These are phyloP conservation scores for Powellomyces hirtus DNA, from an alignment of 192 early-diverging fungal genomes.

Conservation along the genomic window DNA sequence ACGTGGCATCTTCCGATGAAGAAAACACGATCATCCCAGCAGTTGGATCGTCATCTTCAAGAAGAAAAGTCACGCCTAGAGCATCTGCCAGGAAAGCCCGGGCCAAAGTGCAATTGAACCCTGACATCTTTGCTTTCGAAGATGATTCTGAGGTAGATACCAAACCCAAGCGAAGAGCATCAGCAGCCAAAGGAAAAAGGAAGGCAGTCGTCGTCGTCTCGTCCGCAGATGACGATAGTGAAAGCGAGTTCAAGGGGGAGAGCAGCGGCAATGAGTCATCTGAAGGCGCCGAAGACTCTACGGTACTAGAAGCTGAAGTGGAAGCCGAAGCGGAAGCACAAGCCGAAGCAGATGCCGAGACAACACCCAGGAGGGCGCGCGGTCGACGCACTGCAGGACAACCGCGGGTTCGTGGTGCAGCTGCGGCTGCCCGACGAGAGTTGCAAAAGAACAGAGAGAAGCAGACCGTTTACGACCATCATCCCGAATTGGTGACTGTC, in stretches of 20 bases:
- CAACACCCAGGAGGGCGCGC: not conserved
- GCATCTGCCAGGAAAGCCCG: not conserved
- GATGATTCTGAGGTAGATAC: not conserved
- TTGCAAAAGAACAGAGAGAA: not conserved
- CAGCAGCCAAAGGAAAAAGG: not conserved
- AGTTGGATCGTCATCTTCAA: not conserved
- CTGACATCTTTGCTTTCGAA: not conserved
- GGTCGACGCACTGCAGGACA: not conserved
- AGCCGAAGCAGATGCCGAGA: not conserved
- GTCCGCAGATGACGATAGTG: slow-evolving; percentile 11
- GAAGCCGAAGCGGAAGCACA: not conserved
- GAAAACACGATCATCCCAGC: too few relatives aligned
- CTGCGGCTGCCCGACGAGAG: slow-evolving; percentile 10
- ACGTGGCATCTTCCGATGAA: too few relatives aligned
- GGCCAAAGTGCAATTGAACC: not conserved
- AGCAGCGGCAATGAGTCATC: not conserved
- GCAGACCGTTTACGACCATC: slow-evolving; percentile 27
- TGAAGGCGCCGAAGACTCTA: not conserved
- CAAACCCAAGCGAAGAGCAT: too few relatives aligned
- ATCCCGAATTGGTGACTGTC: slow-evolving; percentile 60
- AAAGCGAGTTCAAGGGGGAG: slow-evolving; percentile 13
- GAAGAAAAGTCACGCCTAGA: not conserved
- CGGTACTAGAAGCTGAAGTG: not conserved
- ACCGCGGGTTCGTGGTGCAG: slow-evolving; percentile 10
- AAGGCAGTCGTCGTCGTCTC: not conserved